phyloP scores from a whole-genome alignment of 176 grass and related monocot species.

The Oryza australiensis region DNA sequence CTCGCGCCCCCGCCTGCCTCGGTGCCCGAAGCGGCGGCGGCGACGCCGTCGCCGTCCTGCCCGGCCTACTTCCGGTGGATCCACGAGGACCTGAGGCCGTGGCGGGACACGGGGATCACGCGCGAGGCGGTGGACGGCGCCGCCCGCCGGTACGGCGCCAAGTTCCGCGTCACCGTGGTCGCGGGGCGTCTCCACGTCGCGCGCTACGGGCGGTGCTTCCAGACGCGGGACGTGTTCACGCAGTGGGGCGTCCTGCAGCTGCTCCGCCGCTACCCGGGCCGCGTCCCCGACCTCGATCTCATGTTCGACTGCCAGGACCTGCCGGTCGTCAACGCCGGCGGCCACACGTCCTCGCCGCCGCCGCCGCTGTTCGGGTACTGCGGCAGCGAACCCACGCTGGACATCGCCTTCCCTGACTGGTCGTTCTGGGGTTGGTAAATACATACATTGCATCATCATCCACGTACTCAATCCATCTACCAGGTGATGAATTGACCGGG shows the following conservation, averaged over 20 bases:
- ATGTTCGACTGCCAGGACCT: constrained; percentile 57
- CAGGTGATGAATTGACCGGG: background rate
- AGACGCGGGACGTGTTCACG: constrained; percentile 48
- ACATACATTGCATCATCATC: background rate
- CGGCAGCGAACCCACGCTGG: constrained; percentile 45
- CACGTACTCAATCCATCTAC: background rate
- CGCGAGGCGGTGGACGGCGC: constrained; percentile 36
- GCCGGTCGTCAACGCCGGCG: constrained; percentile 33
- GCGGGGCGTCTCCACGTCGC: constrained; percentile 43
- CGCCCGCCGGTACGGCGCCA: constrained; percentile 35
- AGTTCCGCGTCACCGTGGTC: constrained; percentile 50
- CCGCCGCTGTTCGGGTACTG: constrained; percentile 61
- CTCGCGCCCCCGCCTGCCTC: background rate
- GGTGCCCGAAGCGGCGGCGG: background rate
- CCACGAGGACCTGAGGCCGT: constrained; percentile 66
- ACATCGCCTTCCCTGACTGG: constrained; percentile 73
- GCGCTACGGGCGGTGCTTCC: constrained; percentile 46
- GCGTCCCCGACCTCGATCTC: constrained; percentile 65
- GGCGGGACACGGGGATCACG: constrained; percentile 49
- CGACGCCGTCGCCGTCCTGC: background rate
- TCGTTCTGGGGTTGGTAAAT: constrained; percentile 77
- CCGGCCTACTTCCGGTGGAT: constrained; percentile 73
- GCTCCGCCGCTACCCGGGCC: constrained; percentile 51
- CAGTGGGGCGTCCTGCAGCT: constrained; percentile 71
- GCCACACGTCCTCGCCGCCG: constrained; percentile 16